Base-by-base conservation (phyloP, 306 rosid genomes). In the Quercus berberidifolia region DNA sequence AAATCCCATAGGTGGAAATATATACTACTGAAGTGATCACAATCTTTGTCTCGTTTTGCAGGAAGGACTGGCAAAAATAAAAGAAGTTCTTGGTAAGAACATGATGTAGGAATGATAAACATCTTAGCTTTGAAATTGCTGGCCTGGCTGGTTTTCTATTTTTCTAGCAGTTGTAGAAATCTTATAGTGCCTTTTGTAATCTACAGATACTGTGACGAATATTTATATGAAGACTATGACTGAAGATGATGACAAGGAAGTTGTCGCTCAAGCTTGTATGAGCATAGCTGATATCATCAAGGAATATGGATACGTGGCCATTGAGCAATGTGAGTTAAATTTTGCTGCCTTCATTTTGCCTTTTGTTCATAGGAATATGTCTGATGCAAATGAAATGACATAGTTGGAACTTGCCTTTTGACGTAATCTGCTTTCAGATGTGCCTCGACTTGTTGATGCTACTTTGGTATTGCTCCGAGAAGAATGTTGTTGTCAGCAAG, bases 401-500 rank as follows among this genome's bases (percentile, higher is more conserved):
- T 21, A 21, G 23, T 21, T 21, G 23, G 23, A 21, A 21, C 23
- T 21, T 21, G 23, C 23, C 23, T 52, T 54, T 74, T 63, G 21
- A 19, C 21, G 43, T 74, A 30, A 51, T 77, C 65, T 71, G 62
- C 56, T 81, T 68, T 79, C 83, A 96, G 99, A 90, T 76, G 62
- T 93, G 81, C 75, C 90, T 76, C 87, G 65, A 80, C 86, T 96
- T 73, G 86, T 96, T 84, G 91, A 96, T 73, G 97, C 96, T 77
- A 96, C 98, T 77, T 78, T 75, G 56, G 78, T 85, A 76, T 87
- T 96, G 76, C 94, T 96, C 46, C 89, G 86, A 69, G 98, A 93
- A 88, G 86, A 96, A 78, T 93, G 97, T 28, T 90, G 91, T 77
- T 96, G 99, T 85, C 99, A 96, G 88, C 90, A 57, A 82, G 78